Evolutionary conservation across 1,139 yeast genomes (phyloP).

Genomic region (Scheffersomyces illinoinensis): DNA sequence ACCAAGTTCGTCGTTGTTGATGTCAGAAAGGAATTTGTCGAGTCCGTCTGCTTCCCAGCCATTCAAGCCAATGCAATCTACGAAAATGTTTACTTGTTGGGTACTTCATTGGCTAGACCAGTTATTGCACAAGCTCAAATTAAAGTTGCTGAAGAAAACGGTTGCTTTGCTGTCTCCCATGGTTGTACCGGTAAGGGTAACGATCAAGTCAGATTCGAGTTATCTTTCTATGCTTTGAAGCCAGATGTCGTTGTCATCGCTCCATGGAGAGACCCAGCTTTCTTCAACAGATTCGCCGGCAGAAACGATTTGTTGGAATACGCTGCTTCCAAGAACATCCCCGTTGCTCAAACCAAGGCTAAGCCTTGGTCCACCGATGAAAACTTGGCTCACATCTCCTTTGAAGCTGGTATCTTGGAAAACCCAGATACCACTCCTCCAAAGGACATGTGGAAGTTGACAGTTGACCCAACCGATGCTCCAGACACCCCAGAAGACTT

Average conservation of each 20-base stretch:
- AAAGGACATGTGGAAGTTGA: slow-evolving; percentile 99
- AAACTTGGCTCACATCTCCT: slow-evolving; percentile 97
- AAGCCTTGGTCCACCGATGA: slow-evolving; percentile 99
- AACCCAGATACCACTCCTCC: slow-evolving; percentile 99
- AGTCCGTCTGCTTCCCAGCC: slow-evolving; percentile 92
- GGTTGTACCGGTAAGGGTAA: slow-evolving; percentile 99
- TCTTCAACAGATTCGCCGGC: slow-evolving; percentile 95
- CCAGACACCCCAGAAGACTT: slow-evolving; percentile 92
- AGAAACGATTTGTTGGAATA: slow-evolving; percentile 93
- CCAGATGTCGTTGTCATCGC: slow-evolving; percentile 97
- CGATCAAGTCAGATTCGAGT: slow-evolving; percentile 97
- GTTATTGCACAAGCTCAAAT: slow-evolving; percentile 98
- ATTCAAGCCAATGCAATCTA: slow-evolving; percentile 96
- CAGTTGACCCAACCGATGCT: slow-evolving; percentile 93
- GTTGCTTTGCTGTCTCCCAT: slow-evolving; percentile 97
- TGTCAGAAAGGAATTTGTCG: slow-evolving; percentile 92
- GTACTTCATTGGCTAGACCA: slow-evolving; percentile 98
- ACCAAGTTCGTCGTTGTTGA: slow-evolving; percentile 92
- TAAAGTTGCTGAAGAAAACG: slow-evolving; percentile 93
- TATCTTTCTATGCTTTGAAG: slow-evolving; percentile 94
- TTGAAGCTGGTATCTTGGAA: slow-evolving; percentile 98
- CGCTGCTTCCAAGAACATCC: slow-evolving; percentile 87
- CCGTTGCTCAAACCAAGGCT: slow-evolving; percentile 95
- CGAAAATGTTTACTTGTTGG: slow-evolving; percentile 93
- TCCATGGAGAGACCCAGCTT: slow-evolving; percentile 98